Evolutionary conservation across 2,329 filamentous ascomycete genomes (phyloP).

Genomic region (Coniochaeta sp.): DNA sequence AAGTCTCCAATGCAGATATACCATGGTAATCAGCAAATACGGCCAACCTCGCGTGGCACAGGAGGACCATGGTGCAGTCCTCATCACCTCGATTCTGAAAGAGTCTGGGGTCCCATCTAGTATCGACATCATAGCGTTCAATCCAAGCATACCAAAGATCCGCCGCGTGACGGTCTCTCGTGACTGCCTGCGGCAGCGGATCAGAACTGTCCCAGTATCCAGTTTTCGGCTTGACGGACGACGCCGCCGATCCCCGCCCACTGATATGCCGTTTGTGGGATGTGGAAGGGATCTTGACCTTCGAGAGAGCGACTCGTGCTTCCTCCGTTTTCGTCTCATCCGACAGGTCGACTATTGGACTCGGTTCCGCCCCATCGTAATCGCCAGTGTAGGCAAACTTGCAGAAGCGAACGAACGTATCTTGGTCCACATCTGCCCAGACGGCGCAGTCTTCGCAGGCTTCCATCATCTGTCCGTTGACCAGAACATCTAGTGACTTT

Average conservation of each 20-base stretch:
- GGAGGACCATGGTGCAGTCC: constrained; percentile 20
- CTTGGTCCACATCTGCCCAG: constrained; percentile 36
- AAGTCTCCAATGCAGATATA: constrained; percentile 21
- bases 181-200: too few species aligned
- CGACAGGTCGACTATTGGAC: background rate
- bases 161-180: too few species aligned
- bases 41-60: constrained; percentile 29
- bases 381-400: constrained; percentile 41
- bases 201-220: too few species aligned
- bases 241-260: too few species aligned
- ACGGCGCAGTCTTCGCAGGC: constrained; percentile 30
- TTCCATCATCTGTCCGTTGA: constrained; percentile 36
- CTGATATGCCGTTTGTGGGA: too few species aligned
- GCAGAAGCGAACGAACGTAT: constrained; percentile 38
- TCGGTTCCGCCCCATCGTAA: constrained; percentile 22
- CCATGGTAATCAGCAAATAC: constrained; percentile 30
- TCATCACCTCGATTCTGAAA: constrained; percentile 1
- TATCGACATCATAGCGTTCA: too few species aligned
- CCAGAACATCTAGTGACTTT: constrained; percentile 30
- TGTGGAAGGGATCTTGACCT: background rate
- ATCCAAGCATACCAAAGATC: too few species aligned
- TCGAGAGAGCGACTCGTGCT: background rate
- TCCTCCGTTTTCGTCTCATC: background rate
- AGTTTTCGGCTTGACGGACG: too few species aligned
- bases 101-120: too few species aligned